Percentiles rank a stretch among this genome's conserved stretches.
phyloP scores from a whole-genome alignment of 345 rosid species.

The Kandelia obovata region DNA sequence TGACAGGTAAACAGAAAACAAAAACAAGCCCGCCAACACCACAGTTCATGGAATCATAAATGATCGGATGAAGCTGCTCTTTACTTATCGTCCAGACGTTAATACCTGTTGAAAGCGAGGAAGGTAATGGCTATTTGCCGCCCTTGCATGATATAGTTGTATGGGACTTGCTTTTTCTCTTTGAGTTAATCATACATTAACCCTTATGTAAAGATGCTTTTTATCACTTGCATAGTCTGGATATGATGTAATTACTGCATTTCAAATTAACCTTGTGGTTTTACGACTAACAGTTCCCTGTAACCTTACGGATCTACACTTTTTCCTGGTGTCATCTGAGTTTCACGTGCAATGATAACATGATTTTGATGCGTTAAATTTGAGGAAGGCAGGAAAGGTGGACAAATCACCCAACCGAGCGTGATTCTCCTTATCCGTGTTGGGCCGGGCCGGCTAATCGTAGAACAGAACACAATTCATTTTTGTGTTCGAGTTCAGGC shows the following conservation, averaged over 20 bases:
- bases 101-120: neutral
- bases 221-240: constrained; percentile 17
- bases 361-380: too few relatives aligned
- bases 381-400: too few relatives aligned
- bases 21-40: constrained; percentile 71
- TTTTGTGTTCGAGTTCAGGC: too few relatives aligned
- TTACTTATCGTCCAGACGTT: constrained; percentile 11
- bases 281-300: too few relatives aligned
- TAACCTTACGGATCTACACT: too few relatives aligned
- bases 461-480: too few relatives aligned
- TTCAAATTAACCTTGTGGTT: neutral
- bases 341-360: too few relatives aligned
- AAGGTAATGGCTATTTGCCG: constrained; percentile 23
- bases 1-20: constrained; percentile 73
- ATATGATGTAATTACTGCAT: constrained; percentile 28
- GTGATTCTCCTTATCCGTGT: too few relatives aligned
- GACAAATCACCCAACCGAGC: too few relatives aligned
- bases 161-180: constrained; percentile 9
- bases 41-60: constrained; percentile 80
- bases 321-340: too few relatives aligned
- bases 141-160: constrained; percentile 15
- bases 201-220: constrained; percentile 28
- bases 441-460: too few relatives aligned
- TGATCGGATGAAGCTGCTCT: neutral
- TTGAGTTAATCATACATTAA: neutral